Evolutionary conservation across 192 early-diverging fungal species (phyloP), one percentile per base, ranked within the genome.

Genomic region (Radiomyces spectabilis): DNA sequence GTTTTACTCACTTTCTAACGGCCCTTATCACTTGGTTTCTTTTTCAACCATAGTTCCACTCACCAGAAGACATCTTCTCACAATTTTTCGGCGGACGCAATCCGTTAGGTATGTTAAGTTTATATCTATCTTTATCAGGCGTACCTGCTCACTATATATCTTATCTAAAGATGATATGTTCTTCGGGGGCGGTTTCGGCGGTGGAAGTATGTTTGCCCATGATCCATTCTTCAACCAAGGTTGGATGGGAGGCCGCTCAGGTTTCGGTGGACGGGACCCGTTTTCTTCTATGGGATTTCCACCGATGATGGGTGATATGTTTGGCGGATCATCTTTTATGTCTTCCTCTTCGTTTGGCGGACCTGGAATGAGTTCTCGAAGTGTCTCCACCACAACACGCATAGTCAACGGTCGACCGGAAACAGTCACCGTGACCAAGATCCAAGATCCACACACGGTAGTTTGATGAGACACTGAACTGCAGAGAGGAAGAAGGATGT

Each of bases 301-400:
- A 5, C 41, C 4, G 41, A 38, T n/a, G 10, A 12, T 38, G 37
- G 37, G 37, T 38, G 27, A 5, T 13, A 47, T 47, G 45, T 21
- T 27, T 13, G 22, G 24, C 12, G 22, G 22, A 13, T 26, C 22
- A 13, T 18, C 10, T 12, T 6, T 15, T 24, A 10, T 16, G 4
- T 35, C 33, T 13, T 47, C 45, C 5, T 47, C 45, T 5, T 47
- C 45, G 24, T 47, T 47, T 47, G 45, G 45, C 13, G 45, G 45
- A 19, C 4, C 4, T 7, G 5, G 19, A 30, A 27, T 19, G 4
- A 13, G 10, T 8, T 47, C 45, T 13, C 45, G 29, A 47, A 47
- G 45, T 3, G 13, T 27, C 8, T 29, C 45, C 12, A 47, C 45
- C 2, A 18, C 45, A 13, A 47, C 29, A 13, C 45, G 45, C 27